Evolutionary conservation across 768 basidiomycete genomes (phyloP).

Genomic region (Suillus alpinus): DNA sequence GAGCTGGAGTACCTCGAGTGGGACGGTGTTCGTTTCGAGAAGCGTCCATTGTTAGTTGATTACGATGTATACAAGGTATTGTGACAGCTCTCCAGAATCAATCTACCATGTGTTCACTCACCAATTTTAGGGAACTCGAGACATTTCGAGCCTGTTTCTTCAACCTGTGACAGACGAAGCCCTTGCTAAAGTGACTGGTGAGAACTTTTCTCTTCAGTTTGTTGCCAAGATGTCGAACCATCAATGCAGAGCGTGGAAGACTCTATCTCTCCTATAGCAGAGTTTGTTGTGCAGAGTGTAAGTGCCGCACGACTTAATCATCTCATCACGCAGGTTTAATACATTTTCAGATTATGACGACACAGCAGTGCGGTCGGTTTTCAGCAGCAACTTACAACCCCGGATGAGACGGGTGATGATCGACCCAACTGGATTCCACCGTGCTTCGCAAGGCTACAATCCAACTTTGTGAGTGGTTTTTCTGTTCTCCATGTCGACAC

Average conservation of each 20-base stretch:
- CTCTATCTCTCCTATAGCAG: neutral
- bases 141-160: neutral
- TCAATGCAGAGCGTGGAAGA: neutral
- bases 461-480: neutral
- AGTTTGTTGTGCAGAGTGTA: neutral
- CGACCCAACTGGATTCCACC: neutral
- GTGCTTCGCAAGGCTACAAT: neutral
- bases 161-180: neutral
- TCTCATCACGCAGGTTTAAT: neutral
- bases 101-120: neutral
- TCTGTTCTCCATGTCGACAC: neutral
- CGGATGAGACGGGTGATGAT: neutral
- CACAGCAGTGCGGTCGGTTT: neutral
- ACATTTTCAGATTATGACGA: neutral
- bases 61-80: neutral
- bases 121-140: neutral
- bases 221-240: neutral
- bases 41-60: neutral
- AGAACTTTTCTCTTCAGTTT: neutral
- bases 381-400: neutral
- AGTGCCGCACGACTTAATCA: neutral
- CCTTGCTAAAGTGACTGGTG: neutral
- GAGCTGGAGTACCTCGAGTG: neutral
- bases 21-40: constrained; percentile 1
- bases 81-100: neutral